These are phyloP conservation scores for Psophocarpus tetragonolobus DNA, from an alignment of 306 rosid species.

Conservation along the genomic window DNA sequence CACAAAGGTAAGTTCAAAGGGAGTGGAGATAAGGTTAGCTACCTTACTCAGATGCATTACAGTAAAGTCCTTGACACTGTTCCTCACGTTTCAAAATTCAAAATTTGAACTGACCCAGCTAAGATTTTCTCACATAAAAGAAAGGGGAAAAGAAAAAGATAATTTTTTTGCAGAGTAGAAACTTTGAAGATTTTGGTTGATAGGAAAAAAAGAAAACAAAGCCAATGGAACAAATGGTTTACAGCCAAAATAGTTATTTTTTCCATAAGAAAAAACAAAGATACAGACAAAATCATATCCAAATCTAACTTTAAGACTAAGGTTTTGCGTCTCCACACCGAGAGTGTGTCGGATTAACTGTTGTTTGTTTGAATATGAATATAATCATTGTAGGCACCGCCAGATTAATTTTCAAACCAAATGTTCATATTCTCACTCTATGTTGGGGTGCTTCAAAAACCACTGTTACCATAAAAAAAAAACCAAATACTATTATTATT, in stretches of 20 bases:
- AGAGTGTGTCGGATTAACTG: slow-evolving; percentile 22
- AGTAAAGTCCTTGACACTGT: neutral
- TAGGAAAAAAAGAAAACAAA: too few relatives aligned
- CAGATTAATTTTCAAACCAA: neutral
- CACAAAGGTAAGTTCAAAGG: neutral
- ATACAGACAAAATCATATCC: neutral
- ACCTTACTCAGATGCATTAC: slow-evolving; percentile 14
- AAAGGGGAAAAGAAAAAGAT: neutral
- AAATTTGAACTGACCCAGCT: slow-evolving; percentile 15
- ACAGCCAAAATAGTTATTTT: slow-evolving; percentile 4
- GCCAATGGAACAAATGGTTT: slow-evolving; percentile 7
- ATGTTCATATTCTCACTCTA: neutral
- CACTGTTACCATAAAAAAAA: too few relatives aligned
- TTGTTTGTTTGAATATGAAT: neutral
- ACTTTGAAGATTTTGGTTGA: neutral
- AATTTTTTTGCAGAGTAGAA: slow-evolving; percentile 2
- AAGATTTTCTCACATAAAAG: neutral
- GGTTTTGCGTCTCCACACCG: slow-evolving; percentile 18
- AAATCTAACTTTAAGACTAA: slow-evolving; percentile 15
- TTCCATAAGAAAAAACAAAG: neutral
- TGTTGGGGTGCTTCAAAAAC: neutral
- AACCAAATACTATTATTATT: too few relatives aligned
- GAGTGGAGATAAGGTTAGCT: neutral
- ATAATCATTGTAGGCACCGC: neutral
- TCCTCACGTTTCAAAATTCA: neutral